phyloP scores from a whole-genome alignment of 345 rosid genomes.

The Pelargonium nanum region DNA sequence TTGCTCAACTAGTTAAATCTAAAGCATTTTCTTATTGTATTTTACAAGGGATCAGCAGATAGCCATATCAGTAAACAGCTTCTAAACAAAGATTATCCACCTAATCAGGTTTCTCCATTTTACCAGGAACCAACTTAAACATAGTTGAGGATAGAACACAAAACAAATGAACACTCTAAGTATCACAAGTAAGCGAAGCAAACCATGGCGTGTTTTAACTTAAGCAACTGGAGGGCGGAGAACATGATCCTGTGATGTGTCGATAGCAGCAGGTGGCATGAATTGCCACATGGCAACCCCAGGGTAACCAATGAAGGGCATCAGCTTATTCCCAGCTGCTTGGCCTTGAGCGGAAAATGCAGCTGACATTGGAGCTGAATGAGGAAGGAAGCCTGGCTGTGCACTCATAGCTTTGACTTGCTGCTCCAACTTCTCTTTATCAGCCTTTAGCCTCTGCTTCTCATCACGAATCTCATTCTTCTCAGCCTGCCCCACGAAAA shows the following conservation, averaged over 20 bases:
- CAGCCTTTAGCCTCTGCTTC: conserved; percentile 70
- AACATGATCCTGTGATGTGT: conserved; percentile 46
- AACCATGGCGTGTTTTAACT: conserved; percentile 8
- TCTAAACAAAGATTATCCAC: conserved; percentile 1
- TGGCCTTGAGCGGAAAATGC: conserved; percentile 33
- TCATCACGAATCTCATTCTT: conserved; percentile 74
- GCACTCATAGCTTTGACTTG: conserved; percentile 26
- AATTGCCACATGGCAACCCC: conserved; percentile 56
- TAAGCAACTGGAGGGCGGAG: conserved; percentile 58
- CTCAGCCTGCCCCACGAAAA: conserved; percentile 33
- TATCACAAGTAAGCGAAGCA: not conserved
- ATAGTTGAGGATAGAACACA: not conserved
- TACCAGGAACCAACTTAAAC: not conserved
- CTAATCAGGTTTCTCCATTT: not conserved
- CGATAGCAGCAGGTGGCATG: conserved; percentile 43
- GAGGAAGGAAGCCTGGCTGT: conserved; percentile 35
- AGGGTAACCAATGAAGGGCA: conserved; percentile 40
- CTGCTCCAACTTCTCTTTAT: conserved; percentile 62
- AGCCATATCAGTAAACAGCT: not conserved
- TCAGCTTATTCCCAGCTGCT: conserved; percentile 35
- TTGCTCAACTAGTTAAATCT: conserved; percentile 3
- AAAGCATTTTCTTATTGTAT: not conserved
- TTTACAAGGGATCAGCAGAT: conserved; percentile 3
- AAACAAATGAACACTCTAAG: conserved; percentile 1
- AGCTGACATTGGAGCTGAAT: conserved; percentile 12